Conservation (phyloP, 108 stramenopile species). For the Mediolabrus comicus region DNA sequence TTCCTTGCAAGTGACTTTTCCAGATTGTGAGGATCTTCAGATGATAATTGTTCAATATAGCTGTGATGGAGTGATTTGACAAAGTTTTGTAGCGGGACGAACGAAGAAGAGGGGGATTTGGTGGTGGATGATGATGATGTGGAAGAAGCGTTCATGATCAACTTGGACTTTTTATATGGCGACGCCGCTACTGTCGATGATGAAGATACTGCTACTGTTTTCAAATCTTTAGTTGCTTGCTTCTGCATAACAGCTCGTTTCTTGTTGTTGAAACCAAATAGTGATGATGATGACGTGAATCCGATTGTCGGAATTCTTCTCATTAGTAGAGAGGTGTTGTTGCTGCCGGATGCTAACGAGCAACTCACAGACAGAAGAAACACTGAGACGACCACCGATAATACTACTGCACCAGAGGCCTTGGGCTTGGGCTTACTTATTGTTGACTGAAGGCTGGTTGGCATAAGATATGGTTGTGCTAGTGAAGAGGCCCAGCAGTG, state of each 20-base stretch:
- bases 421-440: background rate
- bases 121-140: background rate
- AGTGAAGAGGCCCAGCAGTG: too few relatives aligned
- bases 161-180: background rate
- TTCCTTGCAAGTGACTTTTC: slow-evolving; percentile 3
- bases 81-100: slow-evolving; percentile 12
- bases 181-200: background rate
- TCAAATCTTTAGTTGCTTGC: background rate
- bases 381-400: too few relatives aligned
- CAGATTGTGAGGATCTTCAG: slow-evolving; percentile 18
- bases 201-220: background rate
- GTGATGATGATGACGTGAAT: background rate
- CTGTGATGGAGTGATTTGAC: slow-evolving; percentile 25
- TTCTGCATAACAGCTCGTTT: background rate
- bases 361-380: too few relatives aligned
- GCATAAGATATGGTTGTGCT: too few relatives aligned
- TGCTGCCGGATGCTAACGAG: too few relatives aligned
- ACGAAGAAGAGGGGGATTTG: background rate
- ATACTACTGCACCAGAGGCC: too few relatives aligned
- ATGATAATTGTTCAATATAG: slow-evolving; percentile 16
- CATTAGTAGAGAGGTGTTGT: background rate
- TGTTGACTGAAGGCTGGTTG: background rate
- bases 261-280: background rate
- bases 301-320: background rate
- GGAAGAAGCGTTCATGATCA: background rate